phyloP scores from a whole-genome alignment of 2,329 filamentous ascomycete genomes.

The Colletotrichum salicis region DNA sequence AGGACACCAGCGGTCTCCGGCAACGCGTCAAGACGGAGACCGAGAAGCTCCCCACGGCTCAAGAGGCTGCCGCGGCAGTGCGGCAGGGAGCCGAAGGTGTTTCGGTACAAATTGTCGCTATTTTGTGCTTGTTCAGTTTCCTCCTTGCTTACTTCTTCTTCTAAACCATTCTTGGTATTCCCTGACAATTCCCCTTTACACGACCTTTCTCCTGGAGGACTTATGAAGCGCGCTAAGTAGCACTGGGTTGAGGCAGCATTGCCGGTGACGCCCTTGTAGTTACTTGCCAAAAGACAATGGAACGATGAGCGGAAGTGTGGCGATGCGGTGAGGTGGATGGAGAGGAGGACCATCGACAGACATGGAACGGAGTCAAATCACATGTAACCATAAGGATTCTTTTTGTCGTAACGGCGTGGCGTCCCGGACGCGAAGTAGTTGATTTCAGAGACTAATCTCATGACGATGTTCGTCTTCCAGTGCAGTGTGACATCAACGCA shows the following conservation, averaged over 20 bases:
- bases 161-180: constrained; percentile 56
- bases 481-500: background rate
- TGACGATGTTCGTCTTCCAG: background rate
- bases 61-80: constrained; percentile 62
- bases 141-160: constrained; percentile 97
- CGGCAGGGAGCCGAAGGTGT: constrained; percentile 77
- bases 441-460: constrained; percentile 21
- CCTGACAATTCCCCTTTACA: constrained; percentile 17
- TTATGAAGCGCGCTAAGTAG: constrained; percentile 4
- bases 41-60: constrained; percentile 60
- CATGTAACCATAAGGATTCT: constrained; percentile 34
- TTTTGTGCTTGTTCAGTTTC: constrained; percentile 89
- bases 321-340: constrained; percentile 2
- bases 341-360: constrained; percentile 7
- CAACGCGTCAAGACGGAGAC: constrained; percentile 73
- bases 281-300: constrained; percentile 1
- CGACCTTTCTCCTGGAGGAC: constrained; percentile 23
- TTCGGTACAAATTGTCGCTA: constrained; percentile 84
- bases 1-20: constrained; percentile 77
- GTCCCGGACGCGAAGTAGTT: constrained; percentile 34
- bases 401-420: constrained; percentile 31
- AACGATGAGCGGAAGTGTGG: constrained; percentile 1
- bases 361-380: constrained; percentile 29
- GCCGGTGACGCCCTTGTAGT: background rate
- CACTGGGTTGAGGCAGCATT: background rate